These are phyloP conservation scores for Backusella psychrophila DNA, from an alignment of 192 early-diverging fungal genomes.

Conservation along the genomic window DNA sequence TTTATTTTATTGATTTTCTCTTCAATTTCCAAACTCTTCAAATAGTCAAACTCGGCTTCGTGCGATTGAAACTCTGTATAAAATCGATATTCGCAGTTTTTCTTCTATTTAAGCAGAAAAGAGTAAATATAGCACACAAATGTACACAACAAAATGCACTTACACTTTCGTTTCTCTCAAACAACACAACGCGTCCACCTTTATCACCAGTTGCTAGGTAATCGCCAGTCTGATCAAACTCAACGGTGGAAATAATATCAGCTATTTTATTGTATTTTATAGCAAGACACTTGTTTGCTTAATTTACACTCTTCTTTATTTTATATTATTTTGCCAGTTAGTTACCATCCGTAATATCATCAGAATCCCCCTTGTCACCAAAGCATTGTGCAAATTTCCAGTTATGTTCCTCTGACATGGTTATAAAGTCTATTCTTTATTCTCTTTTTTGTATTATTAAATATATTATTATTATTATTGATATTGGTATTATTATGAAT, in stretches of 20 bases:
- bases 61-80: slow-evolving; percentile 96
- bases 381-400: slow-evolving; percentile 95
- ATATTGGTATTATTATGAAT: neutral
- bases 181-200: slow-evolving; percentile 89
- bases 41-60: slow-evolving; percentile 94
- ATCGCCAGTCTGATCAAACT: slow-evolving; percentile 89
- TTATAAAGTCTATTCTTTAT: neutral
- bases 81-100: slow-evolving; percentile 95
- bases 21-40: slow-evolving; percentile 93
- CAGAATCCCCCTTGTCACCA: slow-evolving; percentile 92
- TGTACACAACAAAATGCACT: slow-evolving; percentile 23
- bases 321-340: neutral
- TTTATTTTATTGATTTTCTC: slow-evolving; percentile 97
- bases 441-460: neutral
- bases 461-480: neutral
- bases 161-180: slow-evolving; percentile 89
- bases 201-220: slow-evolving; percentile 92
- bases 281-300: neutral
- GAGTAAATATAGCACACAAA: neutral
- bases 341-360: slow-evolving; percentile 93
- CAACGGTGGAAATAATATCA: slow-evolving; percentile 93
- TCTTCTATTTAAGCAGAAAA: slow-evolving; percentile 61
- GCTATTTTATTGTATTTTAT: slow-evolving; percentile 49
- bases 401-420: slow-evolving; percentile 39
- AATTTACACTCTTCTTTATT: neutral